Conservation (phyloP, 352 stramenopile genomes). For the Aphanomyces euteiches region DNA sequence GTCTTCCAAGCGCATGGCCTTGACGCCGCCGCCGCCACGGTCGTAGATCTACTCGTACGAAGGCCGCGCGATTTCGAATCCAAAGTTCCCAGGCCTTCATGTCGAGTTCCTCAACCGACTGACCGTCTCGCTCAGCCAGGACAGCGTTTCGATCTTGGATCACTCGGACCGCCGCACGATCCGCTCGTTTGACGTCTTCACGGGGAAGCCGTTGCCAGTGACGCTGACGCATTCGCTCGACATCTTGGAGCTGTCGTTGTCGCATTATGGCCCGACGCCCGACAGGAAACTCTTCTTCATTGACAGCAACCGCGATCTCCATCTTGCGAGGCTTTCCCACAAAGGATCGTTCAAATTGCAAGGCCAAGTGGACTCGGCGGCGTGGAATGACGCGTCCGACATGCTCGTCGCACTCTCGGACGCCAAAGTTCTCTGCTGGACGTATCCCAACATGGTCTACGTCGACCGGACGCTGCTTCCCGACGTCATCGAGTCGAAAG, state of each 20-base stretch:
- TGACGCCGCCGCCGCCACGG: neutral
- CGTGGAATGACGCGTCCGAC: slow-evolving; percentile 87
- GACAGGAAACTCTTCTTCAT: slow-evolving; percentile 88
- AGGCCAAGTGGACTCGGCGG: slow-evolving; percentile 85
- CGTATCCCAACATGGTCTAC: slow-evolving; percentile 88
- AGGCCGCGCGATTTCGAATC: slow-evolving; percentile 80
- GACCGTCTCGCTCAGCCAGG: slow-evolving; percentile 81
- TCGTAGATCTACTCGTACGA: slow-evolving; percentile 87
- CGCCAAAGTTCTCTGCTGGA: slow-evolving; percentile 85
- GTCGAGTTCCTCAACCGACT: slow-evolving; percentile 83
- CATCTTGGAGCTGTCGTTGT: slow-evolving; percentile 81
- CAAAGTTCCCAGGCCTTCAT: slow-evolving; percentile 83
- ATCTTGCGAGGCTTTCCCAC: slow-evolving; percentile 54
- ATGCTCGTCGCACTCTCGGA: slow-evolving; percentile 87
- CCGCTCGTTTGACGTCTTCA: slow-evolving; percentile 85
- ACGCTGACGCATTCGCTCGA: slow-evolving; percentile 65
- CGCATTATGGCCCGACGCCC: slow-evolving; percentile 60
- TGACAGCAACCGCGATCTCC: slow-evolving; percentile 84
- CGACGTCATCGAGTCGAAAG: slow-evolving; percentile 68
- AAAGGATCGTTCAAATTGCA: slow-evolving; percentile 83
- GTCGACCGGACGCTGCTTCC: slow-evolving; percentile 87
- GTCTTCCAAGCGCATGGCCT: neutral
- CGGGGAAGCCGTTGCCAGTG: slow-evolving; percentile 67
- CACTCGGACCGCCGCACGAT: slow-evolving; percentile 86
- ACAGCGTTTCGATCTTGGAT: slow-evolving; percentile 87